phyloP scores from a whole-genome alignment of 2,329 filamentous ascomycete genomes.

The Aspergillus sp. region DNA sequence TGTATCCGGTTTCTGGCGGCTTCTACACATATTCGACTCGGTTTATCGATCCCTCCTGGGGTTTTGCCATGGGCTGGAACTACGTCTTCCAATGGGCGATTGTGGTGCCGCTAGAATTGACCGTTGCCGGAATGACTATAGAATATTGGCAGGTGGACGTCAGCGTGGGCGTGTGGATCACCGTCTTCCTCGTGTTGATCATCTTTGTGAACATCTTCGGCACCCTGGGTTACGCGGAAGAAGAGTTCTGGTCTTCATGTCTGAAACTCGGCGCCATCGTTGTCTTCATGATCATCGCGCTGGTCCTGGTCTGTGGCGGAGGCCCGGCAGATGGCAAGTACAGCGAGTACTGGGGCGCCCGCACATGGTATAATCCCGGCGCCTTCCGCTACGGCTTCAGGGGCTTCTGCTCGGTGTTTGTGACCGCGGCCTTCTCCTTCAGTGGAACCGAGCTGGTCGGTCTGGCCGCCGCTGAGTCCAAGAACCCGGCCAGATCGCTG shows the following conservation, averaged over 20 bases:
- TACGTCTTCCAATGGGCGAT: constrained; percentile 84
- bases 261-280: constrained; percentile 25
- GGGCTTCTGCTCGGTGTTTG: constrained; percentile 62
- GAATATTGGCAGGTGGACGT: constrained; percentile 38
- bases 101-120: constrained; percentile 64
- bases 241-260: constrained; percentile 23
- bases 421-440: constrained; percentile 63
- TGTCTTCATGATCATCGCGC: constrained; percentile 25
- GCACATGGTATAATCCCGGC: constrained; percentile 34
- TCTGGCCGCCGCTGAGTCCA: constrained; percentile 59
- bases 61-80: constrained; percentile 47
- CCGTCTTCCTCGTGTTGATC: constrained; percentile 44
- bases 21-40: constrained; percentile 61
- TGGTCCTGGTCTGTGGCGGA: constrained; percentile 35
- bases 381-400: constrained; percentile 54
- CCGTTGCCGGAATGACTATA: constrained; percentile 48
- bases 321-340: constrained; percentile 23
- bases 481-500: constrained; percentile 51
- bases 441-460: constrained; percentile 62
- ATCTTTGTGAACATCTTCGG: constrained; percentile 55
- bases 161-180: constrained; percentile 47
- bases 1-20: constrained; percentile 62
- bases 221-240: constrained; percentile 47
- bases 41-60: constrained; percentile 61
- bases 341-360: constrained; percentile 36